phyloP scores from a whole-genome alignment of 768 basidiomycete species.

The Strobilomyces confusus region DNA sequence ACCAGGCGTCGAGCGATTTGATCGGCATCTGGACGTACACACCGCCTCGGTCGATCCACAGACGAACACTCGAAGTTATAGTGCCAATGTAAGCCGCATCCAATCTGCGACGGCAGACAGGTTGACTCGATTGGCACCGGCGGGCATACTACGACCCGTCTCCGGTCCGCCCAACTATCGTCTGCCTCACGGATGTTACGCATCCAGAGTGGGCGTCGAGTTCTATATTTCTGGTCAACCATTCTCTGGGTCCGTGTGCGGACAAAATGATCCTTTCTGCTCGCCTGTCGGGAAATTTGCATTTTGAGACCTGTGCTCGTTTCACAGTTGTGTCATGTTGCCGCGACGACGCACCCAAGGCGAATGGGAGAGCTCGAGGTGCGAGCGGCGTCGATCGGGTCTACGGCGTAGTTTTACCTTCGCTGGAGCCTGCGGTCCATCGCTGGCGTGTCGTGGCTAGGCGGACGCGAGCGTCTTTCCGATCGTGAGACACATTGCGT shows the following conservation, averaged over 20 bases:
- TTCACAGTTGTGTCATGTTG: no score
- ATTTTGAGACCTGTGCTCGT: neutral
- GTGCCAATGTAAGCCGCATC: conserved; percentile 10
- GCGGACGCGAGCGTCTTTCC: conserved; percentile 18
- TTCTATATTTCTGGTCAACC: conserved; percentile 16
- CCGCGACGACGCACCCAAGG: no score
- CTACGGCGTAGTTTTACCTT: no score
- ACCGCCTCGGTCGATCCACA: conserved; percentile 14
- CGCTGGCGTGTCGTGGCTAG: neutral
- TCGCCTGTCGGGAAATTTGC: conserved; percentile 2
- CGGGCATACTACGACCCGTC: conserved; percentile 19
- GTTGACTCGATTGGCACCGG: neutral
- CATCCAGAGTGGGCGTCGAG: conserved; percentile 24
- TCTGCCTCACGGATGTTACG: conserved; percentile 23
- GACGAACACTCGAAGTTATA: conserved; percentile 15
- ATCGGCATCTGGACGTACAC: conserved; percentile 17
- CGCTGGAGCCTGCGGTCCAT: neutral
- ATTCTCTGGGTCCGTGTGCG: conserved; percentile 14
- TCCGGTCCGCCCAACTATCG: conserved; percentile 20
- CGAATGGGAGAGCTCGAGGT: no score
- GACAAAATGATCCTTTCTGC: conserved; percentile 22
- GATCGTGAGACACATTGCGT: conserved; percentile 11
- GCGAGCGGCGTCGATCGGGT: no score
- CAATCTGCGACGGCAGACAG: neutral
- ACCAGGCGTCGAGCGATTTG: conserved; percentile 11